Evolutionary conservation across 495 filamentous ascomycete species (phyloP), one percentile per base, ranked within the genome.

Genomic region (Penicillium psychrofluorescens): DNA sequence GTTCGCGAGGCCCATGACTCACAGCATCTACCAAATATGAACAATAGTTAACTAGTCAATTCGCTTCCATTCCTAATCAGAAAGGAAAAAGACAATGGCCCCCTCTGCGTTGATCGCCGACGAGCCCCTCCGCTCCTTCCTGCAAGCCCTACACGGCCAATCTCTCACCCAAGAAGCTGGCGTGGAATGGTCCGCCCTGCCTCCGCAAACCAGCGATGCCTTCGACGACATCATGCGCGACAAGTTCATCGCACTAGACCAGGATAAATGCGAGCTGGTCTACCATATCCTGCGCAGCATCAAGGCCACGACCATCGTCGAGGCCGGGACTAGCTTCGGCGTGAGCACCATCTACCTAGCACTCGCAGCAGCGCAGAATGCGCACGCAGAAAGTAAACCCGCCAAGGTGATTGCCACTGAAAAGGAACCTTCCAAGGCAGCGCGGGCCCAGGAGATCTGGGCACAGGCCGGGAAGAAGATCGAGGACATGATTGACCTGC

Each of bases 271-370:
- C 44, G 56, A 69, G 1, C 67, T 78, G 43, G 49, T 70, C 4
- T 78, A 78, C 47, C 68, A 72, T 29, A 46, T 78, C 11, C 40
- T 62, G 15, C 43, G 50, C 13, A 53, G 67, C 12, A 68, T 61
- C 13, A 59, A 59, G 0, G 76, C 72, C 6, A 66, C 50, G 8
- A 71, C 66, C 41, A 49, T 77, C 29, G 68, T 79, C 31, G 76
- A 80, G 43, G 73, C 68, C 0, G 76, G 76, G 4, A 80, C 76
- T 8, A 74, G 68, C 41, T 79, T 73, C 43, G 76, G 77, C 7
- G 74, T 81, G 10, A 72, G 67, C 44, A 79, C 75, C 0, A 79
- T 81, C 43, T 79, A 78, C 35, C 64, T 81, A 7, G 72, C 72
- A 6, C 56, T 81, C 8, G 77, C 76, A 1, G 63, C 76, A 7